Percentiles rank a stretch among this genome's conserved stretches.
These are phyloP conservation scores for Fusarium neocosmosporiellum DNA, from an alignment of 2,329 filamentous ascomycete species.

Conservation along the genomic window DNA sequence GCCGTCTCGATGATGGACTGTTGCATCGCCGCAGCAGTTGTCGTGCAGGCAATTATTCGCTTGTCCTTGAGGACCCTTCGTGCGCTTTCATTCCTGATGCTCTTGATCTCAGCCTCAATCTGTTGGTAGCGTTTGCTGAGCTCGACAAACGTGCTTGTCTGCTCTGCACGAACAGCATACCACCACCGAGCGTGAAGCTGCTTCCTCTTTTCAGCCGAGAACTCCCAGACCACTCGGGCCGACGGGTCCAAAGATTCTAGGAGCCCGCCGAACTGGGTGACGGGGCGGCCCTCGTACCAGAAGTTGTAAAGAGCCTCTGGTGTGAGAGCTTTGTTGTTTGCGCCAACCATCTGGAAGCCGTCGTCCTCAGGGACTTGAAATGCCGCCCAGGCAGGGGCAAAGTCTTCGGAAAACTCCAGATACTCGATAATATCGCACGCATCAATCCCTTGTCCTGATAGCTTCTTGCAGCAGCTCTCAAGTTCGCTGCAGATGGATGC, in stretches of 20 bases:
- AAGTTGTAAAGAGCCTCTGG: conserved; percentile 28
- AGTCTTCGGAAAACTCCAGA: conserved; percentile 64
- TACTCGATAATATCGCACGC: conserved; percentile 51
- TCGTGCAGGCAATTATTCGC: conserved; percentile 76
- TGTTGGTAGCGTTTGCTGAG: conserved; percentile 55
- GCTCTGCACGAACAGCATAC: conserved; percentile 60
- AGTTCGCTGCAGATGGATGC: conserved; percentile 38
- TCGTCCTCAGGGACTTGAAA: conserved; percentile 62
- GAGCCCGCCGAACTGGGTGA: neutral
- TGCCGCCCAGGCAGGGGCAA: conserved; percentile 65
- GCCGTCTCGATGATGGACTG: conserved; percentile 63
- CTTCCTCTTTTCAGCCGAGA: conserved; percentile 53
- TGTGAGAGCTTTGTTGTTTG: conserved; percentile 55
- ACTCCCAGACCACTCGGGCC: conserved; percentile 61
- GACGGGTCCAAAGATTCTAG: conserved; percentile 32
- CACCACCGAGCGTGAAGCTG: conserved; percentile 56
- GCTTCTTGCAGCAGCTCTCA: conserved; percentile 23
- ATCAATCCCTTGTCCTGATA: conserved; percentile 10
- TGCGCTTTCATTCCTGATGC: conserved; percentile 57
- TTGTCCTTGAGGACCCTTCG: conserved; percentile 61
- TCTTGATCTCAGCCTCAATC: conserved; percentile 53
- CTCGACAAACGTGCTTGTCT: conserved; percentile 53
- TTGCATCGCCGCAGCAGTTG: conserved; percentile 75
- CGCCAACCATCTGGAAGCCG: conserved; percentile 60
- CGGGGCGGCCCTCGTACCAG: conserved; percentile 25